Evolutionary conservation across 371 early-diverging fungal species (phyloP).

Genomic region (Rhizomucor miehei): DNA sequence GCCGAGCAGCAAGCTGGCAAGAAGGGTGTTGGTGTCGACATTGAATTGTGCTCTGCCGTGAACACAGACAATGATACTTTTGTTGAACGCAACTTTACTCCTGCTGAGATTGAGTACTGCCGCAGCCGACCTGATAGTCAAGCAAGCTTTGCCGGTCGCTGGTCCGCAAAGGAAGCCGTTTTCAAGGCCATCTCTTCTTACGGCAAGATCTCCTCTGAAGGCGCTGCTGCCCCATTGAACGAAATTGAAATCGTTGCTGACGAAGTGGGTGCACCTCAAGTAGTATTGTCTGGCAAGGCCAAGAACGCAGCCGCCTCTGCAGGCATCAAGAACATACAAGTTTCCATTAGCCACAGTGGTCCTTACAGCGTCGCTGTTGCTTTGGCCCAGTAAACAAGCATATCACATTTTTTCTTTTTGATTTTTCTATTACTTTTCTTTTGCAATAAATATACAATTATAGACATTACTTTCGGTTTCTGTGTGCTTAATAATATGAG

Average conservation of each 20-base stretch:
- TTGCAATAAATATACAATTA: too few relatives aligned
- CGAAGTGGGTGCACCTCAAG: slow-evolving; percentile 84
- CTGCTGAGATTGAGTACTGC: slow-evolving; percentile 82
- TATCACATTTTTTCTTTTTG: slow-evolving; percentile 11
- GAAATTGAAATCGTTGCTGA: slow-evolving; percentile 85
- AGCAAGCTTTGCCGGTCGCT: slow-evolving; percentile 90
- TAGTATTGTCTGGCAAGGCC: slow-evolving; percentile 86
- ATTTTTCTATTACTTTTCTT: too few relatives aligned
- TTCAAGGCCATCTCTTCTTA: slow-evolving; percentile 89
- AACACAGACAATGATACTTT: slow-evolving; percentile 83
- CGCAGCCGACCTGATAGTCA: slow-evolving; percentile 69
- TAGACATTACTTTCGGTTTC: too few relatives aligned
- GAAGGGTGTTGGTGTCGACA: slow-evolving; percentile 89
- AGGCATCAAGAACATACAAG: slow-evolving; percentile 77
- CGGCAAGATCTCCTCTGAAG: slow-evolving; percentile 71
- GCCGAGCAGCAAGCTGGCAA: slow-evolving; percentile 57
- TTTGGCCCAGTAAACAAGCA: slow-evolving; percentile 40
- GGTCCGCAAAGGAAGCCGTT: slow-evolving; percentile 97
- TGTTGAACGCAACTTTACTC: slow-evolving; percentile 90
- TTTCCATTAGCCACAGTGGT: slow-evolving; percentile 93
- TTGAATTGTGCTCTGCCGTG: slow-evolving; percentile 82
- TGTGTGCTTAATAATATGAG: too few relatives aligned
- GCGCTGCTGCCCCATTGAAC: slow-evolving; percentile 83
- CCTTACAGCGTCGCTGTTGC: slow-evolving; percentile 91
- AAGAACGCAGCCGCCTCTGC: slow-evolving; percentile 66